These are phyloP conservation scores for Stentor roeselii DNA, from an alignment of 73 alveolate genomes.

Conservation along the genomic window DNA sequence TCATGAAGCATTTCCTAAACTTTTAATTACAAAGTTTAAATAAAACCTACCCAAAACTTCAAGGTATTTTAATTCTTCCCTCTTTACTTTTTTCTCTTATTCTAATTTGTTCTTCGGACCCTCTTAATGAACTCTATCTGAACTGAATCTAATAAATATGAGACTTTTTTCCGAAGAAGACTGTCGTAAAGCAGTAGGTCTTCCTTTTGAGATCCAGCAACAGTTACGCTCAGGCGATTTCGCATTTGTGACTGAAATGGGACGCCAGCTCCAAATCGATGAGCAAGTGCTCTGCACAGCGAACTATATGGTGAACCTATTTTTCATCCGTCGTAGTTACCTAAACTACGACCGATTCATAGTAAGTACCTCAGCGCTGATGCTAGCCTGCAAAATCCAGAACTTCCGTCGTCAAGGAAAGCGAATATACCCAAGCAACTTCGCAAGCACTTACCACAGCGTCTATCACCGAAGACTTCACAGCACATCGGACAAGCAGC, in stretches of 20 bases:
- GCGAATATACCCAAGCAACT: slow-evolving; percentile 14
- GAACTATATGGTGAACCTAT: slow-evolving; percentile 22
- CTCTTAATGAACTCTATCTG: slow-evolving; percentile 21
- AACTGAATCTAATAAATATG: not conserved
- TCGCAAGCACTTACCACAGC: not conserved
- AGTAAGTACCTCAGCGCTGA: slow-evolving; percentile 21
- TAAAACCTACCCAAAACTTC: not conserved
- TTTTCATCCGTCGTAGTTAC: not conserved
- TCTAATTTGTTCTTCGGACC: not conserved
- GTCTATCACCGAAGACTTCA: slow-evolving; percentile 10
- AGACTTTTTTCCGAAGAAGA: slow-evolving; percentile 15
- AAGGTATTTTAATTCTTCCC: not conserved
- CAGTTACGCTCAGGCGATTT: slow-evolving; percentile 24
- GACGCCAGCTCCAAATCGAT: slow-evolving; percentile 15
- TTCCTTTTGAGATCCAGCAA: slow-evolving; percentile 28
- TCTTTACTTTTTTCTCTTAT: not conserved
- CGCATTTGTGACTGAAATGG: slow-evolving; percentile 23
- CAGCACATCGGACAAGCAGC: not conserved
- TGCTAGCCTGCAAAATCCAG: slow-evolving; percentile 19
- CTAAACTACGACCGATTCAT: slow-evolving; percentile 25
- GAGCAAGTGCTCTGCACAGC: slow-evolving; percentile 25
- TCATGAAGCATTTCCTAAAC: too few relatives aligned
- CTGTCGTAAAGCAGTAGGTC: slow-evolving; percentile 13
- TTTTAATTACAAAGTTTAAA: too few relatives aligned
- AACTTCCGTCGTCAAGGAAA: not conserved